phyloP scores from a whole-genome alignment of 2,329 filamentous ascomycete genomes.

The Macrophomina tecta region DNA sequence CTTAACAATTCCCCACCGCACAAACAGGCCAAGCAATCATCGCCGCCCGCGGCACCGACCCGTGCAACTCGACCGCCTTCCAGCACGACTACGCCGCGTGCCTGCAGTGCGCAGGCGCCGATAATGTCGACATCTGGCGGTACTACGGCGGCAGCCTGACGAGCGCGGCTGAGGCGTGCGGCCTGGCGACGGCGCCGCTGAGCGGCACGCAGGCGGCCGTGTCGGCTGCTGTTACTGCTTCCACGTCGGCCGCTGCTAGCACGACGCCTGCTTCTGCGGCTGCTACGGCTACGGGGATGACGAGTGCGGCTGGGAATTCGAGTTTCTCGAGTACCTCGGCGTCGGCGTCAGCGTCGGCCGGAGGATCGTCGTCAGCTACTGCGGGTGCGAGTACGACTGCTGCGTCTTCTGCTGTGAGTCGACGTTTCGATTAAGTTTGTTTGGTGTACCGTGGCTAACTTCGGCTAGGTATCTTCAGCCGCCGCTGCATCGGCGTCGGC shows the following conservation, averaged over 20 bases:
- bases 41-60: conserved; percentile 32
- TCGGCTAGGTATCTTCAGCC: background rate
- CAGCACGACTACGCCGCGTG: conserved; percentile 39
- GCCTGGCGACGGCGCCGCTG: conserved; percentile 30
- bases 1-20: too few species aligned
- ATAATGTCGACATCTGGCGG: conserved; percentile 52
- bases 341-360: background rate
- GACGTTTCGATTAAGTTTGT: background rate
- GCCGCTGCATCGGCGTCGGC: background rate
- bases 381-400: background rate
- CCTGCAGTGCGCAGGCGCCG: conserved; percentile 49
- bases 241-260: background rate
- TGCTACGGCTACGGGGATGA: background rate
- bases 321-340: too few species aligned
- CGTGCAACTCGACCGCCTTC: conserved; percentile 36
- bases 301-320: background rate
- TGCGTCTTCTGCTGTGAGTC: background rate
- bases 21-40: conserved; percentile 38
- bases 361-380: background rate
- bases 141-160: conserved; percentile 50
- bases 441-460: background rate
- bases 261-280: conserved; percentile 1
- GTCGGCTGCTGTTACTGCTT: background rate
- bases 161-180: conserved; percentile 47
- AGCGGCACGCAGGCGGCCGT: conserved; percentile 12